phyloP scores from a whole-genome alignment of 73 alveolate species.

The Tetrahymena thermophila region DNA sequence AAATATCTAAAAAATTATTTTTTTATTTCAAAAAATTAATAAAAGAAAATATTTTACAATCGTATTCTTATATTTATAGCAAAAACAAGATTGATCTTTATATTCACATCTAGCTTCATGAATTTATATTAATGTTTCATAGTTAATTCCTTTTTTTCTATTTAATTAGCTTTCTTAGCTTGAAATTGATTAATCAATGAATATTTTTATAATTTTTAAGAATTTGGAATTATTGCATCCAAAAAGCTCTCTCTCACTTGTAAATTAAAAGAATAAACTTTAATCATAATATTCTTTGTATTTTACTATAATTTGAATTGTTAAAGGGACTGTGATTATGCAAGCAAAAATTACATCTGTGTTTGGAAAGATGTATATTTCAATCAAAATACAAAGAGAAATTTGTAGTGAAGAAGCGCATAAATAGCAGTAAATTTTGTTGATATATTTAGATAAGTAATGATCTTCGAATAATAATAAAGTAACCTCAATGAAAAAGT shows the following conservation, averaged over 20 bases:
- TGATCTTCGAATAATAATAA: too few species aligned
- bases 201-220: neutral
- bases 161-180: neutral
- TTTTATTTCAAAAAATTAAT: too few species aligned
- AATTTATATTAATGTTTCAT: neutral
- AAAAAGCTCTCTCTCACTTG: neutral
- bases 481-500: neutral
- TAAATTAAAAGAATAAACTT: too few species aligned
- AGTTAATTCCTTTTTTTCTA: neutral
- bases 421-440: neutral
- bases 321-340: neutral
- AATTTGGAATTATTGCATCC: neutral
- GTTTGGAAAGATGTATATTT: too few species aligned
- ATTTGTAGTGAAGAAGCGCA: neutral
- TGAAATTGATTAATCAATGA: neutral
- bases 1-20: too few species aligned
- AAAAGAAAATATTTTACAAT: neutral
- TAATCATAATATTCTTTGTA: too few species aligned
- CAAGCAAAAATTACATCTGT: neutral
- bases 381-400: neutral
- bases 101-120: neutral
- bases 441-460: neutral
- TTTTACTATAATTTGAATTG: neutral
- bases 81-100: neutral
- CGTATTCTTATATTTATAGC: neutral